A percentile compares a stretch with the other conserved stretches of the same genome.
Conservation (phyloP, 2,329 filamentous ascomycete genomes). For the Ophiostoma fasciatum region DNA sequence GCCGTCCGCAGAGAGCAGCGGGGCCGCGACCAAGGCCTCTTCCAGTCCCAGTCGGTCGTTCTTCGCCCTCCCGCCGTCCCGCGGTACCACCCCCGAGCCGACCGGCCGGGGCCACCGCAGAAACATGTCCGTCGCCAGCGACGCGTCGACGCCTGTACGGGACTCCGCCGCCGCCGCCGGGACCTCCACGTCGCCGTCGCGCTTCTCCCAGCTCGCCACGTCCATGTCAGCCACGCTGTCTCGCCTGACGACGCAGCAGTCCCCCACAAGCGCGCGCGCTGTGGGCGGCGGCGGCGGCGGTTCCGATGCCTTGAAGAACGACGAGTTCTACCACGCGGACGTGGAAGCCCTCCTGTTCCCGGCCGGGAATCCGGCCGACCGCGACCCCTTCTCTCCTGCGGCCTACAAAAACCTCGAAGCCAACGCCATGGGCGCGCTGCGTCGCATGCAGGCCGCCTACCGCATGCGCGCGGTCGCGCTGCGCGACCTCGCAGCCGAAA, state of each 20-base stretch:
- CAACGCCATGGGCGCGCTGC: slow-evolving; percentile 40
- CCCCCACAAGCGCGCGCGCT: slow-evolving; percentile 10
- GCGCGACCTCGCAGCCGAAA: slow-evolving; percentile 36
- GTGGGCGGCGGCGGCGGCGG: too few relatives aligned
- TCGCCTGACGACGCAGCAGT: slow-evolving; percentile 19
- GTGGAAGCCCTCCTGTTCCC: slow-evolving; percentile 41
- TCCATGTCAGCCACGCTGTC: slow-evolving; percentile 30
- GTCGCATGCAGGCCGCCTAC: slow-evolving; percentile 44
- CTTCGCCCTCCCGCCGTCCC: too few relatives aligned
- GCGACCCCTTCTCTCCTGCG: slow-evolving; percentile 40
- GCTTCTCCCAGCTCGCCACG: slow-evolving; percentile 31
- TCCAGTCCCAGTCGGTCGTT: too few relatives aligned
- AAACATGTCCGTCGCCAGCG: slow-evolving; percentile 14
- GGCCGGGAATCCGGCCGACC: slow-evolving; percentile 22
- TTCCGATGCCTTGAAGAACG: slow-evolving; percentile 20
- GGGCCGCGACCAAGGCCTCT: too few relatives aligned
- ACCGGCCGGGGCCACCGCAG: too few relatives aligned
- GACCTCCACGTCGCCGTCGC: slow-evolving; percentile 19
- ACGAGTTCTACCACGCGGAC: slow-evolving; percentile 41
- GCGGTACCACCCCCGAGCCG: slow-evolving; percentile 8
- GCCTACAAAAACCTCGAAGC: slow-evolving; percentile 46
- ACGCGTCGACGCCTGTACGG: slow-evolving; percentile 7
- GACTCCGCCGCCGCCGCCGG: neutral
- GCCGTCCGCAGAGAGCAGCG: too few relatives aligned
- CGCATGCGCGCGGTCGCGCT: slow-evolving; percentile 35